phyloP scores from a whole-genome alignment of 495 filamentous ascomycete genomes.

The Trichoderma reesei region DNA sequence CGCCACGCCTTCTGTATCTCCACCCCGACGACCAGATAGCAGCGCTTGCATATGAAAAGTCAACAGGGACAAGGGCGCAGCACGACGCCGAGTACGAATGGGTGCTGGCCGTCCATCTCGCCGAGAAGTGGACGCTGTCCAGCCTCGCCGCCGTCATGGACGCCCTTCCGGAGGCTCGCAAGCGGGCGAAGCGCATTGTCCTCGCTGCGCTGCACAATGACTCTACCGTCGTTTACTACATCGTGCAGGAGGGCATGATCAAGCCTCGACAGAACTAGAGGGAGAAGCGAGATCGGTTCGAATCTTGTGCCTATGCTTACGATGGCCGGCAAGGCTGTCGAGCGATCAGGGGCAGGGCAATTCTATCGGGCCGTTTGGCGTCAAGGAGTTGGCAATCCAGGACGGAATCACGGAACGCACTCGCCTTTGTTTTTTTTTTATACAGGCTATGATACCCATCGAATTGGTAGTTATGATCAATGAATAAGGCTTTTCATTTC shows the following conservation, averaged over 20 bases:
- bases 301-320: neutral
- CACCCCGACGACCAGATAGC: conserved; percentile 89
- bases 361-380: conserved; percentile 2
- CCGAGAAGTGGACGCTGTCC: conserved; percentile 72
- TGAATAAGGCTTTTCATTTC: neutral
- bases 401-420: neutral
- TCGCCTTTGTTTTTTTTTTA: too few relatives aligned
- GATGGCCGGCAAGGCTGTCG: neutral
- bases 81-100: conserved; percentile 60
- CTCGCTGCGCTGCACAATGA: conserved; percentile 80
- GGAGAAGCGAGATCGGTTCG: neutral
- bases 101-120: conserved; percentile 74
- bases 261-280: conserved; percentile 86
- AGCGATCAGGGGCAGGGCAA: neutral
- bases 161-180: conserved; percentile 45
- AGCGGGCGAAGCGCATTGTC: conserved; percentile 59
- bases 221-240: conserved; percentile 90
- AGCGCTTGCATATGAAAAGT: conserved; percentile 50
- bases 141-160: conserved; percentile 77
- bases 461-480: neutral
- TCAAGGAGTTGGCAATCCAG: neutral
- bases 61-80: conserved; percentile 24
- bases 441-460: neutral
- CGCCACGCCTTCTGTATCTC: conserved; percentile 74
- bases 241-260: conserved; percentile 89